Evolutionary conservation across 2,329 filamentous ascomycete genomes (phyloP).

Genomic region (Epichloe sibirici): DNA sequence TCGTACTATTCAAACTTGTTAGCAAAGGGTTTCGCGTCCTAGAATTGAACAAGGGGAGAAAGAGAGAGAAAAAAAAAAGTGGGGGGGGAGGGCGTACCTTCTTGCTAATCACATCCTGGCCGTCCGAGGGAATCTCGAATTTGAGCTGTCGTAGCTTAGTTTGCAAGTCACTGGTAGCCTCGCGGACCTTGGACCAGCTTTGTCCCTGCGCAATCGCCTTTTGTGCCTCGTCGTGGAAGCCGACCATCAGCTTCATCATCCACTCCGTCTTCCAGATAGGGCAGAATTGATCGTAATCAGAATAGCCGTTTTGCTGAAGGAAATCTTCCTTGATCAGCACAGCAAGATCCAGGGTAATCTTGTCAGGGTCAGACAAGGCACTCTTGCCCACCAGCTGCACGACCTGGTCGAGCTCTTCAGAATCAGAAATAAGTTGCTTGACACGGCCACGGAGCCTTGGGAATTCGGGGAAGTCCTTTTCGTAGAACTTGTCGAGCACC

Average conservation of each 20-base stretch:
- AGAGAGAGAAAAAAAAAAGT: neutral
- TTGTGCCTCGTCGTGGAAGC: conserved; percentile 93
- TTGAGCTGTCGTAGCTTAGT: conserved; percentile 80
- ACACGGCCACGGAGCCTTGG: conserved; percentile 85
- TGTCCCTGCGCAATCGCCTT: conserved; percentile 88
- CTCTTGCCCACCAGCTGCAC: conserved; percentile 98
- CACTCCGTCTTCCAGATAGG: conserved; percentile 99
- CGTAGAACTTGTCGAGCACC: conserved; percentile 84
- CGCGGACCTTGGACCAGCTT: conserved; percentile 84
- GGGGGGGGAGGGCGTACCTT: conserved; percentile 49
- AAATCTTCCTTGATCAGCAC: conserved; percentile 95
- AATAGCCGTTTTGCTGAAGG: conserved; percentile 97
- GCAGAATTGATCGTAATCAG: conserved; percentile 98
- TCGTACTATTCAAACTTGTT: conserved; percentile 55
- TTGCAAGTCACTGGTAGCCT: conserved; percentile 81
- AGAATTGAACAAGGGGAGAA: neutral
- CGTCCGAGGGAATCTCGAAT: conserved; percentile 85
- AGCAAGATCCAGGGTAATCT: conserved; percentile 93
- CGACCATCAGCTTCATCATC: conserved; percentile 99
- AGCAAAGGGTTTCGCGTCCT: neutral
- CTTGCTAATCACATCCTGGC: conserved; percentile 67
- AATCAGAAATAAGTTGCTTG: conserved; percentile 85
- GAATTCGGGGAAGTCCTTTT: conserved; percentile 88
- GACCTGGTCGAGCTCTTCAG: conserved; percentile 95
- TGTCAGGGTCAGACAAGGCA: conserved; percentile 88